phyloP scores from a whole-genome alignment of 306 rosid species.

The Oemleria cerasiformis region DNA sequence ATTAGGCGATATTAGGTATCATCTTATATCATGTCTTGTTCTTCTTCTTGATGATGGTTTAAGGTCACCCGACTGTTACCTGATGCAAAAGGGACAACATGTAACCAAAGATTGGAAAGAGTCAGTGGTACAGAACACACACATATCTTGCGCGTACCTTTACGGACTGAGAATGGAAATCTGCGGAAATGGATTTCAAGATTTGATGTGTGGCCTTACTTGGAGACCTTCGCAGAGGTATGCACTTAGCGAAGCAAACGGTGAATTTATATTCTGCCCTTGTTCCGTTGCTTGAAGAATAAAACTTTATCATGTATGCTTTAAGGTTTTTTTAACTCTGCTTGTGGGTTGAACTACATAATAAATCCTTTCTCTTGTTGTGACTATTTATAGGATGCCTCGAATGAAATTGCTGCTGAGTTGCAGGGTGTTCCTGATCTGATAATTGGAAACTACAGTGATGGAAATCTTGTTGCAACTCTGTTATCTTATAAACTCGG shows the following conservation, averaged over 20 bases:
- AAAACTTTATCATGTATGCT: neutral
- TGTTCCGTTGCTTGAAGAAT: neutral
- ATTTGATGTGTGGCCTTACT: slow-evolving; percentile 58
- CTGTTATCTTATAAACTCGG: slow-evolving; percentile 40
- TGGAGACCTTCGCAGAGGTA: slow-evolving; percentile 18
- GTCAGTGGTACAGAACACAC: slow-evolving; percentile 77
- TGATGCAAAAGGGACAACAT: slow-evolving; percentile 88
- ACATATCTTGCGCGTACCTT: slow-evolving; percentile 90
- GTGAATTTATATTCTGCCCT: neutral
- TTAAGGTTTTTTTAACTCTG: neutral
- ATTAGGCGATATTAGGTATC: neutral
- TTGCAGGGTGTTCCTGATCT: slow-evolving; percentile 45
- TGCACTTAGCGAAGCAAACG: neutral
- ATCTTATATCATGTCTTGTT: neutral
- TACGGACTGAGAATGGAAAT: slow-evolving; percentile 69
- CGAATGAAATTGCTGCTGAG: slow-evolving; percentile 39
- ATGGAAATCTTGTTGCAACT: slow-evolving; percentile 51
- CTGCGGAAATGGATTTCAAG: slow-evolving; percentile 94
- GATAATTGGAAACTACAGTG: slow-evolving; percentile 44
- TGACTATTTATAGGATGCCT: slow-evolving; percentile 25
- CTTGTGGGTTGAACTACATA: neutral
- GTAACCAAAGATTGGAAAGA: slow-evolving; percentile 91
- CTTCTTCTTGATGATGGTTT: slow-evolving; percentile 6
- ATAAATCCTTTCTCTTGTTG: neutral
- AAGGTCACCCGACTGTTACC: slow-evolving; percentile 88